Evolutionary conservation across 73 alveolate genomes (phyloP).

Genomic region (Tetrahymena malaccensis): DNA sequence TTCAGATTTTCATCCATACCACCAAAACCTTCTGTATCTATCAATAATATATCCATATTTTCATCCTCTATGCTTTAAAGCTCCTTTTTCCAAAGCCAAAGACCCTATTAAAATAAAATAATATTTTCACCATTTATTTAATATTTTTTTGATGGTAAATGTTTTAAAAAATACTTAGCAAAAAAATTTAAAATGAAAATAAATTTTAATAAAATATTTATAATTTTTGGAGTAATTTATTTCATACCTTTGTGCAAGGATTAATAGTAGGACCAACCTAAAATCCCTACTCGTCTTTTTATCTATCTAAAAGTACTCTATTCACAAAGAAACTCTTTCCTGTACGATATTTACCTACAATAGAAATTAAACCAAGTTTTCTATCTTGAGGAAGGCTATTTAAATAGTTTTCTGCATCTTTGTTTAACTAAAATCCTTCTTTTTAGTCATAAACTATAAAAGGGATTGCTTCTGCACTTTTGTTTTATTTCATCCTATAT

Average conservation of each 20-base stretch:
- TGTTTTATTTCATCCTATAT: neutral
- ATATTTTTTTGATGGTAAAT: neutral
- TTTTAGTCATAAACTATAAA: neutral
- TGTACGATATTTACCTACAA: conserved; percentile 92
- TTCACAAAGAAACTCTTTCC: conserved; percentile 79
- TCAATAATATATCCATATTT: conserved; percentile 60
- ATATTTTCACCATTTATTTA: neutral
- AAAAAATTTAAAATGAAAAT: no score
- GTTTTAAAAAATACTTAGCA: neutral
- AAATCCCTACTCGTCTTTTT: conserved; percentile 21
- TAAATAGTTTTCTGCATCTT: neutral
- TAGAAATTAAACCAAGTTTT: conserved; percentile 79
- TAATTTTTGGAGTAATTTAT: no score
- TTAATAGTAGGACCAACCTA: conserved; percentile 56
- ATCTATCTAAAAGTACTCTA: conserved; percentile 58
- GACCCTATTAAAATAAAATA: neutral
- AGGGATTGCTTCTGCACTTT: neutral
- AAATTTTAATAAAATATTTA: no score
- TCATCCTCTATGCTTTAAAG: conserved; percentile 68
- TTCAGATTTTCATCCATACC: conserved; percentile 90
- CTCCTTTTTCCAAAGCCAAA: conserved; percentile 36
- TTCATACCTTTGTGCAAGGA: conserved; percentile 24
- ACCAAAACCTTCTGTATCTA: conserved; percentile 93
- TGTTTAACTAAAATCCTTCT: neutral
- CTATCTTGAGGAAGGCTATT: neutral